A percentile compares a stretch with the other conserved stretches of the same genome.
These are phyloP conservation scores for Termitomyces heimii DNA, from an alignment of 768 basidiomycete genomes.

Conservation along the genomic window DNA sequence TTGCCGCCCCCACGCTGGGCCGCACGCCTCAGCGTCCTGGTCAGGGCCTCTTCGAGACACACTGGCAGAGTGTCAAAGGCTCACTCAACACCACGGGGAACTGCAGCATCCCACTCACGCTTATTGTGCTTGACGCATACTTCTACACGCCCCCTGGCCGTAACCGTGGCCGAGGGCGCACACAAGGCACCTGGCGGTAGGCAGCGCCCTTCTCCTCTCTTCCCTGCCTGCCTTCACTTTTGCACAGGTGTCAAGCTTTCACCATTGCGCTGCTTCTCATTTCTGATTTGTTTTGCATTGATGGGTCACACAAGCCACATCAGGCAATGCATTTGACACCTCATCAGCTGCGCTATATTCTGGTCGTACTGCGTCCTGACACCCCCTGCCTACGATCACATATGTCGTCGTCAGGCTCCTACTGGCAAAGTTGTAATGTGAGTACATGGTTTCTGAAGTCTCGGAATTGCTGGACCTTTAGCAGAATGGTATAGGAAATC, in stretches of 20 bases:
- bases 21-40: conserved; percentile 64
- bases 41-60: conserved; percentile 62
- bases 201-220: conserved; percentile 73
- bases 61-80: conserved; percentile 61
- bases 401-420: neutral
- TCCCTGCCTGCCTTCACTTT: conserved; percentile 68
- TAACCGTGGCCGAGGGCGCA: too few relatives aligned
- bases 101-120: conserved; percentile 83
- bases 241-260: conserved; percentile 54
- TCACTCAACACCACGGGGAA: conserved; percentile 63
- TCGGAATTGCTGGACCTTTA: too few relatives aligned
- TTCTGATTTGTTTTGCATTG: too few relatives aligned
- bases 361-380: conserved; percentile 90
- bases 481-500: too few relatives aligned
- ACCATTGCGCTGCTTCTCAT: too few relatives aligned
- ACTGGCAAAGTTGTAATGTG: neutral
- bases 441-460: too few relatives aligned
- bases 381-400: conserved; percentile 41
- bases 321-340: conserved; percentile 84
- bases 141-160: conserved; percentile 55
- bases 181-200: too few relatives aligned
- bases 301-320: conserved; percentile 82
- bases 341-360: conserved; percentile 88
- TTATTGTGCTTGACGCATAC: conserved; percentile 91
- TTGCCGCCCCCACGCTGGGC: conserved; percentile 81